Evolutionary conservation across 2,329 filamentous ascomycete genomes (phyloP).

Genomic region (Aspergillus felis): DNA sequence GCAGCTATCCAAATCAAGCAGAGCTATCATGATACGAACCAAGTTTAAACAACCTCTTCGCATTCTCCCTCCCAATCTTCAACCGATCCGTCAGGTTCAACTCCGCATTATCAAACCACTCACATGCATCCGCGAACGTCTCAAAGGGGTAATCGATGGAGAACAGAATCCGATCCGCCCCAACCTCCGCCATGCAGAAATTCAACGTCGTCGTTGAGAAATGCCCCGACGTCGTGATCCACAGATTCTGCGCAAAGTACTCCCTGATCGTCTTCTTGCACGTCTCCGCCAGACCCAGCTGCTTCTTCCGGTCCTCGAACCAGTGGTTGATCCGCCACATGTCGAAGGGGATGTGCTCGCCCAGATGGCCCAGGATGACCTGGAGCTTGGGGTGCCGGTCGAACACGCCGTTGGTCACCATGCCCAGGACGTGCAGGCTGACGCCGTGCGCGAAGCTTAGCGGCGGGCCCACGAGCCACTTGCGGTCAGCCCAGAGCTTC

Average conservation of each 20-base stretch:
- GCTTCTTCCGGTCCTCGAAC: constrained; percentile 39
- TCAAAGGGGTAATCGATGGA: constrained; percentile 42
- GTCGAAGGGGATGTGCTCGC: constrained; percentile 50
- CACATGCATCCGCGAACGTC: constrained; percentile 40
- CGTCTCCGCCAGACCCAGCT: constrained; percentile 32
- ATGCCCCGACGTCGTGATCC: constrained; percentile 41
- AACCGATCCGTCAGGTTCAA: constrained; percentile 33
- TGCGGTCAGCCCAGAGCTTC: constrained; percentile 56
- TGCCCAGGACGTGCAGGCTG: constrained; percentile 53
- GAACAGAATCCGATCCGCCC: constrained; percentile 39
- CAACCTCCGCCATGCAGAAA: constrained; percentile 39
- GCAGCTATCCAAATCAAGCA: constrained; percentile 11
- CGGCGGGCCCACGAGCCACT: constrained; percentile 59
- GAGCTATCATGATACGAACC: constrained; percentile 30
- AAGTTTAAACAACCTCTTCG: constrained; percentile 42
- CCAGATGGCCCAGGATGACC: constrained; percentile 47
- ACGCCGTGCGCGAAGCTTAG: constrained; percentile 58
- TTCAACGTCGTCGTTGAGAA: constrained; percentile 39
- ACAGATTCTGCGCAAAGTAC: constrained; percentile 41
- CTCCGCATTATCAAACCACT: constrained; percentile 41
- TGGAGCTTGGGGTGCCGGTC: constrained; percentile 47
- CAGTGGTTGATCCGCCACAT: constrained; percentile 47
- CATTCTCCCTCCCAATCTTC: constrained; percentile 47
- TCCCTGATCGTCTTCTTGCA: constrained; percentile 45
- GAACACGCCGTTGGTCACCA: constrained; percentile 50